Evolutionary conservation across 495 filamentous ascomycete genomes (phyloP), one percentile per base, ranked within the genome.

Genomic region (Penicillium psychrofluorescens): DNA sequence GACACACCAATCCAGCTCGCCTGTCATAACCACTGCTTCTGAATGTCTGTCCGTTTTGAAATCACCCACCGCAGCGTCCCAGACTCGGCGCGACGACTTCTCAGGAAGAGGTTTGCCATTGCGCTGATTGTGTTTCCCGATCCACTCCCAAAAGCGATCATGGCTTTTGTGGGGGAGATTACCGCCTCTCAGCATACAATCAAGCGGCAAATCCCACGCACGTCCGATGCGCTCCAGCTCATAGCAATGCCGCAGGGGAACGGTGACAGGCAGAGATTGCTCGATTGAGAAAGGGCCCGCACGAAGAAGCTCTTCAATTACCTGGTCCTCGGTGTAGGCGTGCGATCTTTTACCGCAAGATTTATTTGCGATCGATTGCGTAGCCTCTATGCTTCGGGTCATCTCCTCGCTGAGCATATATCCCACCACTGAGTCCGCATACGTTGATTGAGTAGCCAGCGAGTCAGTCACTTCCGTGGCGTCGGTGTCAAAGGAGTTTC

Each of bases 211-310:
- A 10, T 52, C 41, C 59, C 64, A 75, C 2, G 57, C 47, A 10
- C 58, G 52, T 7, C 57, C 61, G 15, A 75, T 55, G 15, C 71
- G 55, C 28, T 63, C 61, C 38, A 75, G 29, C 41, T 75, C 74
- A 43, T 74, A 75, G 2, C 71, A 56, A 36, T 67, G 62, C 7
- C 70, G 56, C 16, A 77, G 48, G 5, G 67, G 58, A 2, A 73
- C 48, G 11, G 50, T 61, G 7, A 40, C 38, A 4, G 56, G 44
- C 11, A 70, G 51, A 4, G 52, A 44, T 9, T 63, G 49, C 10
- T 55, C 45, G 8, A 48, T 31, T 2, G 64, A 53, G 36, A 73
- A 73, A 0, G 69, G 70, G 0, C 66, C 66, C 11, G 54, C 9
- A 0, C 53, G 35, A 16, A 61, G 34, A 1, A 73, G 58, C 11